A percentile compares a stretch with the other conserved stretches of the same genome.
phyloP scores from a whole-genome alignment of 2,329 filamentous ascomycete genomes.

The Emmonsiellopsis sp. region DNA sequence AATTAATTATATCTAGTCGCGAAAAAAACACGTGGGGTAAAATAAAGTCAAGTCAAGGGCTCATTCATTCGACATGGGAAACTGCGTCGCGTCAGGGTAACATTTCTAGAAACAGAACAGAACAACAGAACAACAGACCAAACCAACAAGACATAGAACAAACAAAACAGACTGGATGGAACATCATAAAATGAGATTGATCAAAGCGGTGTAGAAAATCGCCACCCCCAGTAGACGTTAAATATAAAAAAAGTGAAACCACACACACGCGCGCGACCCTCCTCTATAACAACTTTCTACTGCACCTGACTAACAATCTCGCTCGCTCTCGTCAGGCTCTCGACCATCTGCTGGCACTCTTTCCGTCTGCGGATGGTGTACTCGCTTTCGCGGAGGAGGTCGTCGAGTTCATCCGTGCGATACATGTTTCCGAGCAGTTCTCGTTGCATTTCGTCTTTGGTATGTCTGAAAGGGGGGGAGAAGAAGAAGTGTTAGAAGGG shows the following conservation, averaged over 20 bases:
- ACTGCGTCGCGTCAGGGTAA: too few relatives aligned
- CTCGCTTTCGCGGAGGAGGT: slow-evolving; percentile 94
- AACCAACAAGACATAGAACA: too few relatives aligned
- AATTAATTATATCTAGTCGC: too few relatives aligned
- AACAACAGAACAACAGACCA: too few relatives aligned
- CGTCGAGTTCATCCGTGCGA: slow-evolving; percentile 78
- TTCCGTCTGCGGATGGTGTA: slow-evolving; percentile 92
- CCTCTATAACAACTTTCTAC: slow-evolving; percentile 21
- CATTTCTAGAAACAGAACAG: too few relatives aligned
- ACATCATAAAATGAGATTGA: too few relatives aligned
- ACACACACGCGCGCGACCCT: background rate
- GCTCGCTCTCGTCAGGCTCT: slow-evolving; percentile 77
- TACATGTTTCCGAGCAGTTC: slow-evolving; percentile 98
- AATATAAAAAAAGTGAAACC: background rate
- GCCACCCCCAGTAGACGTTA: too few relatives aligned
- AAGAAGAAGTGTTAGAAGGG: background rate
- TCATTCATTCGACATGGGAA: too few relatives aligned
- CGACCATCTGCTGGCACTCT: slow-evolving; percentile 99
- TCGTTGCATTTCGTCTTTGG: slow-evolving; percentile 97
- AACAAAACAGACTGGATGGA: too few relatives aligned
- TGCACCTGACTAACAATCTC: slow-evolving; percentile 86
- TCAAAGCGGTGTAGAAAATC: too few relatives aligned
- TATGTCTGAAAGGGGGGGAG: slow-evolving; percentile 51
- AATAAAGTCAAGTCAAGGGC: too few relatives aligned
- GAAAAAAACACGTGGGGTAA: too few relatives aligned